These are phyloP conservation scores for Cystobasidiaceae sp. DNA, from an alignment of 1,284 basidiomycete genomes.

Conservation along the genomic window DNA sequence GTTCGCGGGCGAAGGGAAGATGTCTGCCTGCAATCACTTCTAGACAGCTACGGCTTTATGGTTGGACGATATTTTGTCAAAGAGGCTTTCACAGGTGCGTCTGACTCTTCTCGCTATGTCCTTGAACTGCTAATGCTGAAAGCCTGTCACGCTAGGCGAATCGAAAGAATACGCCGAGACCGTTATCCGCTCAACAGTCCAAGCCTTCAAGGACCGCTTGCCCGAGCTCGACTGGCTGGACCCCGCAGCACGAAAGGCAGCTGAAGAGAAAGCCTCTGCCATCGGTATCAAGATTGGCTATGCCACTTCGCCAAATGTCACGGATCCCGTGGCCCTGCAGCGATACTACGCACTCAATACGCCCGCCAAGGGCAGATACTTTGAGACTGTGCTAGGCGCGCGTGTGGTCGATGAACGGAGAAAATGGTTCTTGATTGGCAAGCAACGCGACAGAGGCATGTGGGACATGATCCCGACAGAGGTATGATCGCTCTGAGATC, in stretches of 20 bases:
- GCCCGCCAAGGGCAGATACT: conserved; percentile 66
- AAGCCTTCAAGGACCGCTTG: conserved; percentile 75
- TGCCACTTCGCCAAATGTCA: conserved; percentile 77
- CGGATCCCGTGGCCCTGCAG: conserved; percentile 62
- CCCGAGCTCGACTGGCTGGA: conserved; percentile 87
- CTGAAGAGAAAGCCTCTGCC: conserved; percentile 69
- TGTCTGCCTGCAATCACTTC: conserved; percentile 50
- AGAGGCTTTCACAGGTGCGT: conserved; percentile 62
- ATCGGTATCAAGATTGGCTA: conserved; percentile 82
- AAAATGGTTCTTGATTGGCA: conserved; percentile 70
- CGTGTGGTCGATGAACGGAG: conserved; percentile 49
- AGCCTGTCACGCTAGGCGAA: conserved; percentile 54
- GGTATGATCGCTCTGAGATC: conserved; percentile 42
- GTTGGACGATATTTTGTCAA: conserved; percentile 67
- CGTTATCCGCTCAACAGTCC: conserved; percentile 81
- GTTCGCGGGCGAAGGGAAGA: conserved; percentile 75
- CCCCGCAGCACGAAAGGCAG: conserved; percentile 68
- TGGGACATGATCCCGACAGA: conserved; percentile 83
- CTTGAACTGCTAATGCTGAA: neutral
- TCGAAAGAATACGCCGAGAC: conserved; percentile 73
- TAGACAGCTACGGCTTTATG: conserved; percentile 52
- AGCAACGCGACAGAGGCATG: conserved; percentile 62
- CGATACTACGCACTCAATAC: conserved; percentile 66
- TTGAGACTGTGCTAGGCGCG: conserved; percentile 72
- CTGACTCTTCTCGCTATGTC: neutral